Evolutionary conservation across 768 basidiomycete genomes (phyloP).

Genomic region (Naganishia randhawae): DNA sequence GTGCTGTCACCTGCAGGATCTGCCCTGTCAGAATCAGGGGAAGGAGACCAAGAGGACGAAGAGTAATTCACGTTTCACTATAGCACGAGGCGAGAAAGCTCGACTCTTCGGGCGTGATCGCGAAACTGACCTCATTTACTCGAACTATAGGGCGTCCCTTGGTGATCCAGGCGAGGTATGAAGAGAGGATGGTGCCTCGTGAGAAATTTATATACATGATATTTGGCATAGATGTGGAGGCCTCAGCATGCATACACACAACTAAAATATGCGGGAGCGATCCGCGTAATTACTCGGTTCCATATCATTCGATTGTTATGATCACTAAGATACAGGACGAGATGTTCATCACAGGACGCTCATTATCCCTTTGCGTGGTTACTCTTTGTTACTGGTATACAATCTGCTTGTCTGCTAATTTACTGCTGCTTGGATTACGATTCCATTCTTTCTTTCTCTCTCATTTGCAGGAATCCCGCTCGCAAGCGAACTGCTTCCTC

Average conservation of each 20-base stretch:
- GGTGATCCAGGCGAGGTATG: slow-evolving; percentile 2
- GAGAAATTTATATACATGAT: too few relatives aligned
- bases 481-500: background rate
- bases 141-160: too few relatives aligned
- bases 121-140: too few relatives aligned
- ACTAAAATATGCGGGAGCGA: too few relatives aligned
- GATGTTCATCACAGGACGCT: background rate
- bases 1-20: slow-evolving; percentile 7
- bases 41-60: background rate
- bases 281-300: background rate
- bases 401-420: slow-evolving; percentile 17
- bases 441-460: background rate
- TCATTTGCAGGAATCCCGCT: background rate
- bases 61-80: background rate
- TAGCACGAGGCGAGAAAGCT: background rate
- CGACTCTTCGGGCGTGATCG: too few relatives aligned
- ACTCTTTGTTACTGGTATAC: slow-evolving; percentile 14
- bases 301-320: too few relatives aligned
- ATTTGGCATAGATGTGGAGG: too few relatives aligned
- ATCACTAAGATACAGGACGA: background rate
- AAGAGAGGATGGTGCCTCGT: too few relatives aligned
- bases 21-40: slow-evolving; percentile 4
- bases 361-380: background rate
- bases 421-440: slow-evolving; percentile 2
- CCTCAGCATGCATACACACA: too few relatives aligned